A percentile compares a stretch with the other conserved stretches of the same genome.
These are phyloP conservation scores for Alternaria gaisen DNA, from an alignment of 2,329 filamentous ascomycete genomes.

Conservation along the genomic window DNA sequence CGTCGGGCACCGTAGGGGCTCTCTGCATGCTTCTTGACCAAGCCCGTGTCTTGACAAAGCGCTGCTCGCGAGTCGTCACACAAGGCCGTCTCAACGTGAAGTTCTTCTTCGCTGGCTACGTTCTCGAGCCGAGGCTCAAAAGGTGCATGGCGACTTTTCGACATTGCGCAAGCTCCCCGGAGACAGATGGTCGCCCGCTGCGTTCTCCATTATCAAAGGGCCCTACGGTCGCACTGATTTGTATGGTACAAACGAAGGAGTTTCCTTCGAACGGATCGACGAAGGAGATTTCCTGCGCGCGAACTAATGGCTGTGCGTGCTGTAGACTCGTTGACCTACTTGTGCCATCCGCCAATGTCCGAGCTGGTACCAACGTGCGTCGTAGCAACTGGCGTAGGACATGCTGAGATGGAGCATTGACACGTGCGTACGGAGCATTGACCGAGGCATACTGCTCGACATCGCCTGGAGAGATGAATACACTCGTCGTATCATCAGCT, in stretches of 20 bases:
- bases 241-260: neutral
- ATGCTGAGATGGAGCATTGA: no score
- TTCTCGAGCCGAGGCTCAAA: neutral
- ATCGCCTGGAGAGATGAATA: no score
- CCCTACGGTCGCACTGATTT: neutral
- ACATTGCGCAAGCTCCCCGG: neutral
- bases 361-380: no score
- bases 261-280: neutral
- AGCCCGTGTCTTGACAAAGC: neutral
- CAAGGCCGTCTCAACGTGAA: neutral
- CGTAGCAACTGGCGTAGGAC: no score
- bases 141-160: neutral
- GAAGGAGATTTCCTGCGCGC: neutral
- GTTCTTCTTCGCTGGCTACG: neutral
- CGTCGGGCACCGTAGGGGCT: neutral
- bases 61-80: neutral
- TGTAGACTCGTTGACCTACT: no score
- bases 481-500: no score
- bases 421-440: no score
- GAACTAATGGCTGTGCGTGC: neutral
- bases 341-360: no score
- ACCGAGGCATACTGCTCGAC: no score
- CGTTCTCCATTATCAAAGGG: neutral
- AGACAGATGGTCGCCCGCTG: neutral
- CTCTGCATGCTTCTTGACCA: neutral